Evolutionary conservation across 1,284 basidiomycete genomes (phyloP), one percentile per base, ranked within the genome.

Genomic region (Malassezia japonica): DNA sequence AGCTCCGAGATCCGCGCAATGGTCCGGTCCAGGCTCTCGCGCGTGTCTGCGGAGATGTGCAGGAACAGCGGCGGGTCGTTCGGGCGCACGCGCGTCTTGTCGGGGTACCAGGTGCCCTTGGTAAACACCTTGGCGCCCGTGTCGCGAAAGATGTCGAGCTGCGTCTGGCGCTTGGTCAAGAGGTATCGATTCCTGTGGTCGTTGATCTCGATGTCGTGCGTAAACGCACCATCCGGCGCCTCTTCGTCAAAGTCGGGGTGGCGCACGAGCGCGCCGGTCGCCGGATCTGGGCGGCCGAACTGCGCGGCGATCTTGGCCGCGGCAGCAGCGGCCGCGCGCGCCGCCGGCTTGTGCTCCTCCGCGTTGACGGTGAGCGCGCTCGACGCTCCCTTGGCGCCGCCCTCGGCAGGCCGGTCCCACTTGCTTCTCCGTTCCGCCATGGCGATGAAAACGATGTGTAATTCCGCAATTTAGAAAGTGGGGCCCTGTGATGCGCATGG

Each of bases 201-300:
- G 75, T 98, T 96, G 74, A 98, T 94, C 73, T 96, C 91, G 56
- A 98, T 87, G 73, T 95, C 89, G 64, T 87, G 81, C 13, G 82
- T 83, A 66, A 85, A 95, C 45, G 86, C 87, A 35, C 80, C 86
- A 58, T 90, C 87, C 55, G 86, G 81, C 5, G 79, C 78, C 65
- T 84, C 72, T 78, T 81, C 62, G 74, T 74, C 25, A 79, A 79
- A 37, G 77, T 74, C 51, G 77, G 78, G 54, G 75, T 3, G 86
- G 8, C 45, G 45, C 25, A 48, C 36, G n/a, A 50, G 44, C 6
- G 50, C 40, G 15, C 35, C 40, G 13, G 50, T 40, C 10, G 55
- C 28, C 13, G 34, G 38, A 7, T 50, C 50, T 6, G 24, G 15
- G 6, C 29, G 28, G 4, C 57, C 59, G 37, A 66, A 67, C 33